A percentile compares a stretch with the other conserved stretches of the same genome.
phyloP scores from a whole-genome alignment of 495 filamentous ascomycete genomes.

The Daldinia decipiens region DNA sequence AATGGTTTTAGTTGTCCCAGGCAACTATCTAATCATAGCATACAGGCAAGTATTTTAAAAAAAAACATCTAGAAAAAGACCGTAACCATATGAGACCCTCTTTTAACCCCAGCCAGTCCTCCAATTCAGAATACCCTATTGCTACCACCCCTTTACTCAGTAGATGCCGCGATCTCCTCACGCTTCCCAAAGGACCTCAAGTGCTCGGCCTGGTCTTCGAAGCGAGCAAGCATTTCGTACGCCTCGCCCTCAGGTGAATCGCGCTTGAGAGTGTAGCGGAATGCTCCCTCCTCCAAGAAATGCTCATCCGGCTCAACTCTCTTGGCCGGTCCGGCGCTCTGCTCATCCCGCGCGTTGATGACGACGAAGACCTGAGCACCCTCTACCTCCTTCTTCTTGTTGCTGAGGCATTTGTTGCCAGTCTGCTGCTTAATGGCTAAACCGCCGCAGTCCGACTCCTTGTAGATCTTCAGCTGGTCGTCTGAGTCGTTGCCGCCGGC shows the following conservation, averaged over 20 bases:
- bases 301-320: conserved; percentile 5
- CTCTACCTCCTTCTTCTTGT: not conserved
- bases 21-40: too few relatives aligned
- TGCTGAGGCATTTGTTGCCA: conserved; percentile 5
- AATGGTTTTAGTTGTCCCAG: too few relatives aligned
- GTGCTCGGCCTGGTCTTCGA: conserved; percentile 4
- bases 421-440: conserved; percentile 12
- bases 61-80: too few relatives aligned
- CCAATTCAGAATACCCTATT: not conserved
- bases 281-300: conserved; percentile 5
- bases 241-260: conserved; percentile 5
- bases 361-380: conserved; percentile 10
- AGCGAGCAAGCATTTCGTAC: not conserved
- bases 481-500: not conserved
- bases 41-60: too few relatives aligned
- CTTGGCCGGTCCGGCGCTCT: not conserved
- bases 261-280: conserved; percentile 5
- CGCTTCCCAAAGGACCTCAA: conserved; percentile 4
- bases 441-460: not conserved
- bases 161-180: not conserved
- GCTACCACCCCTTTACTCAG: not conserved
- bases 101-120: too few relatives aligned
- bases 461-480: conserved; percentile 15
- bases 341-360: not conserved
- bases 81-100: too few relatives aligned